Evolutionary conservation across 73 alveolate species (phyloP), one percentile per base, ranked within the genome.

Genomic region (Tetrahymena malaccensis): DNA sequence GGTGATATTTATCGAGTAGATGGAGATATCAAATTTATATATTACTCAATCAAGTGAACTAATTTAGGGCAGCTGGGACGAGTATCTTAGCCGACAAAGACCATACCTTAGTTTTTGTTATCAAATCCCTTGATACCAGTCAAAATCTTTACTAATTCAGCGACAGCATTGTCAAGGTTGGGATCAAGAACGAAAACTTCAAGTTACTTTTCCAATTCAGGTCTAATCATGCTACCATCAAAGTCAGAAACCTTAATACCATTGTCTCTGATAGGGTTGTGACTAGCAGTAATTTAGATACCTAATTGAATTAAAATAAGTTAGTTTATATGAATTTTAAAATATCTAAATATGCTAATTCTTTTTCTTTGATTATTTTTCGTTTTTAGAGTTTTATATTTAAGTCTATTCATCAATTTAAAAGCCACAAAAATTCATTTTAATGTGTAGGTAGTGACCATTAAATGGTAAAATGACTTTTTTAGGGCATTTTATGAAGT

Each of bases 281-380:
- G 99, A 35, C 99, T 97, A 38, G 99, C 99, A 40, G 99, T 99
- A 44, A 98, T 95, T 99, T 98, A 98, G 94, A 98, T 98, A 43
- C 99, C 99, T 70, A n/a, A 27, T 70, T 70, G 10, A 70, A 70
- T 4, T 27, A 31, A 70, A n/a, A 70, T 11, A 40, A 40, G 44
- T 40, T 40, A 40, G 44, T 0, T 4, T 40, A 40, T 40, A 40
- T 40, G 43, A 37, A 40, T 40, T 4, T 40, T 40, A 40, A 7
- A 40, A 40, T 7, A 35, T 35, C 43, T 40, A 10, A 40, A 2
- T 7, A 40, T 40, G 44, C 0, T 40, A 40, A 40, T 40, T 40
- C 9, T 4, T 40, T 40, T 40, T 40, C 16, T 40, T 40, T 7
- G 44, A 40, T 40, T 40, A 10, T 40, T 40, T 40, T 11, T 50